phyloP scores from a whole-genome alignment of 2,329 filamentous ascomycete species.

The Cryphonectria carpinicola region DNA sequence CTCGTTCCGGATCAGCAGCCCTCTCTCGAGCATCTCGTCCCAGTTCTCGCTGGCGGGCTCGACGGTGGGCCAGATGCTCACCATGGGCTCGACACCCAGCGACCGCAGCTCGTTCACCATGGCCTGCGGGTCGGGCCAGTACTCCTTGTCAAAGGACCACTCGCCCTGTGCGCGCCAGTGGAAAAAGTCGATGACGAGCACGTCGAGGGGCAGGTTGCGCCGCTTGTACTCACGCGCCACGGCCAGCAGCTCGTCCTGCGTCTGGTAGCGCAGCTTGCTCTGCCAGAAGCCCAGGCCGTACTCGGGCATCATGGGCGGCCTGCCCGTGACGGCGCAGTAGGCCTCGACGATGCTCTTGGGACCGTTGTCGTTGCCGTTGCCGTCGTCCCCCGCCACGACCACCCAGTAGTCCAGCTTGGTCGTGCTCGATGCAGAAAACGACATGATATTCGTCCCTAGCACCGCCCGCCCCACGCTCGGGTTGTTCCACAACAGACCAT shows the following conservation, averaged over 20 bases:
- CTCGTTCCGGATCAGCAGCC: constrained; percentile 63
- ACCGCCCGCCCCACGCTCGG: constrained; percentile 64
- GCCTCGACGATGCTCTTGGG: constrained; percentile 60
- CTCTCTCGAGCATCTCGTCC: constrained; percentile 63
- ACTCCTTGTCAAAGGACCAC: constrained; percentile 67
- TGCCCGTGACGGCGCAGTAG: constrained; percentile 61
- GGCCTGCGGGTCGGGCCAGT: constrained; percentile 66
- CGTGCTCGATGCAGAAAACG: constrained; percentile 64
- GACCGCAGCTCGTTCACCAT: constrained; percentile 66
- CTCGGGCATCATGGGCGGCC: constrained; percentile 69
- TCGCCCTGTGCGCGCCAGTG: constrained; percentile 70
- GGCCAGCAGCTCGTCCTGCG: constrained; percentile 63
- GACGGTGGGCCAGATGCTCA: constrained; percentile 71
- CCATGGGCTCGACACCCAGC: constrained; percentile 67
- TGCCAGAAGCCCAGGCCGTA: constrained; percentile 72
- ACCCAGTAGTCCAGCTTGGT: constrained; percentile 66
- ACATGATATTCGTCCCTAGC: constrained; percentile 63
- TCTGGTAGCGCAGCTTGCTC: constrained; percentile 68
- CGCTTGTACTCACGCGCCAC: constrained; percentile 63
- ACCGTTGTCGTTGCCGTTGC: constrained; percentile 48
- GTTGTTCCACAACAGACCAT: constrained; percentile 70
- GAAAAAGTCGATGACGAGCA: constrained; percentile 72
- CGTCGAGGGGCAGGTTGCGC: constrained; percentile 60
- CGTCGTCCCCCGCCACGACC: constrained; percentile 44
- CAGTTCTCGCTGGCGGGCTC: constrained; percentile 63